Percentiles rank a stretch among this genome's conserved stretches.
Evolutionary conservation across 169 alveolate genomes (phyloP).

Genomic region (Hepatocystis sp.): DNA sequence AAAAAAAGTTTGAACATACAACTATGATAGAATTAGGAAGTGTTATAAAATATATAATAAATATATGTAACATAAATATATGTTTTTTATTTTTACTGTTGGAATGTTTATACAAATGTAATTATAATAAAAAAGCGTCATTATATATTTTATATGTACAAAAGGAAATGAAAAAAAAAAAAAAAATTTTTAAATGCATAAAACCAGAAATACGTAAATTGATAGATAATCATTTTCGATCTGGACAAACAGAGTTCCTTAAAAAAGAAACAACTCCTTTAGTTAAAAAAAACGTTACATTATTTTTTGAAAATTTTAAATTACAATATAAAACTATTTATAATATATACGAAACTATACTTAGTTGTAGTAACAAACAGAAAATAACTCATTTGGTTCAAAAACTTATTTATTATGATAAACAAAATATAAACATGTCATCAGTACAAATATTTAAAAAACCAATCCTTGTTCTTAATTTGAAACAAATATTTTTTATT

Average conservation of each 20-base stretch:
- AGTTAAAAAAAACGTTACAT: neutral
- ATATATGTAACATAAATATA: slow-evolving; percentile 10
- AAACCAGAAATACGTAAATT: neutral
- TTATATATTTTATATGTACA: neutral
- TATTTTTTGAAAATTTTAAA: neutral
- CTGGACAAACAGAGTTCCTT: too few relatives aligned
- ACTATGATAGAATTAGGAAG: slow-evolving; percentile 2
- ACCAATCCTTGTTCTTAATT: slow-evolving; percentile 25
- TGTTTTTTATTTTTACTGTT: slow-evolving; percentile 23
- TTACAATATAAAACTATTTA: slow-evolving; percentile 21
- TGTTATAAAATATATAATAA: slow-evolving; percentile 10
- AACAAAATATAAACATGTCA: neutral
- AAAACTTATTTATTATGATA: neutral
- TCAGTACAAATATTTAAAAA: slow-evolving; percentile 22
- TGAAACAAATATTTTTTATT: slow-evolving; percentile 62
- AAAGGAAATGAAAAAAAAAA: too few relatives aligned
- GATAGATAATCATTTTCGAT: slow-evolving; percentile 1
- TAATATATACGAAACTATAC: slow-evolving; percentile 17
- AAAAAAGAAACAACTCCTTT: too few relatives aligned
- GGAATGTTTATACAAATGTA: slow-evolving; percentile 1
- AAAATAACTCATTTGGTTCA: slow-evolving; percentile 11
- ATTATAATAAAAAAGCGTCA: neutral
- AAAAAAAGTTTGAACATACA: neutral
- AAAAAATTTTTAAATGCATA: slow-evolving; percentile 1
- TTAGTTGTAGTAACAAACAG: slow-evolving; percentile 9